These are phyloP conservation scores for Oenanthe javanica DNA, from an alignment of 140 eudicot species.

Conservation along the genomic window DNA sequence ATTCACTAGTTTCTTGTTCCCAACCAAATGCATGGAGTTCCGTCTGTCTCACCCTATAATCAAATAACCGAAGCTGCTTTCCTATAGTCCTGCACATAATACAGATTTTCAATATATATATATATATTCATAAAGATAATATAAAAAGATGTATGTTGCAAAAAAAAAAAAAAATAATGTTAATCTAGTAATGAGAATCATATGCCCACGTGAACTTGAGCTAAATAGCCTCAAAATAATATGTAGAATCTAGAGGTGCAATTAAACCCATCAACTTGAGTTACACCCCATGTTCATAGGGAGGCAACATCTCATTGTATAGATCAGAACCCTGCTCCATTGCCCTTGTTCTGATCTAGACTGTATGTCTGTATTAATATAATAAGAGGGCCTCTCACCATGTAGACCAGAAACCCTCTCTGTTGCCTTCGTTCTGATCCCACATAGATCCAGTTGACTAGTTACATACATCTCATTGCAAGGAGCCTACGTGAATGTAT, in stretches of 20 bases:
- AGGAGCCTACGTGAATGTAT: not conserved
- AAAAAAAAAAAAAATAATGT: not conserved
- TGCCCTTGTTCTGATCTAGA: not conserved
- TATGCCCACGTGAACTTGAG: not conserved
- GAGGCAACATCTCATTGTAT: not conserved
- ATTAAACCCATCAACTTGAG: not conserved
- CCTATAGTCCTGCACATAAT: constrained; percentile 57
- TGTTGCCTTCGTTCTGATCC: not conserved
- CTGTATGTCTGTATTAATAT: not conserved
- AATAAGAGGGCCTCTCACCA: not conserved
- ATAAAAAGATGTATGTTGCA: not conserved
- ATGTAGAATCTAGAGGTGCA: not conserved
- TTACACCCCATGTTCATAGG: not conserved
- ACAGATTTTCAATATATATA: not conserved
- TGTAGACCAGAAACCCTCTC: not conserved
- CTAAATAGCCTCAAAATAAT: not conserved
- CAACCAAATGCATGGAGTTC: constrained; percentile 88
- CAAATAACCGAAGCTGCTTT: constrained; percentile 73
- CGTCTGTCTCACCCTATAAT: constrained; percentile 55
- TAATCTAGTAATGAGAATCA: not conserved
- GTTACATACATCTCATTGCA: not conserved
- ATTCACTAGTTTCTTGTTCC: constrained; percentile 92
- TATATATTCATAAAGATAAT: not conserved
- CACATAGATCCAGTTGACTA: not conserved
- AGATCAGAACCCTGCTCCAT: not conserved